phyloP scores from a whole-genome alignment of 306 rosid species.

The Cicer bijugum region DNA sequence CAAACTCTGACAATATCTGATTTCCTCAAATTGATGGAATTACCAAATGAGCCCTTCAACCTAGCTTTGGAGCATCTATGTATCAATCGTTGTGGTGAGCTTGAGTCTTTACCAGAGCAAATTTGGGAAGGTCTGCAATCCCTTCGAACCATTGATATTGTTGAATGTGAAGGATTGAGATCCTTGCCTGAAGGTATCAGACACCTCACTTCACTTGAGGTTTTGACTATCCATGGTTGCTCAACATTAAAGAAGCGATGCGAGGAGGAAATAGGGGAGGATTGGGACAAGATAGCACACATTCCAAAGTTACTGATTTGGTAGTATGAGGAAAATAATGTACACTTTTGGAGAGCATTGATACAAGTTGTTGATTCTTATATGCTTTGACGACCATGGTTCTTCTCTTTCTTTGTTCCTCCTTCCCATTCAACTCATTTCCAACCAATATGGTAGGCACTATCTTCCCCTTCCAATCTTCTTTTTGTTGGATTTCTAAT shows the following conservation, averaged over 20 bases:
- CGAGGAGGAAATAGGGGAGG: not conserved
- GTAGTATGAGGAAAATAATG: not conserved
- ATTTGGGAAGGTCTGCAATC: not conserved
- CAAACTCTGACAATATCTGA: not conserved
- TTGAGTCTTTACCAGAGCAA: conserved; percentile 1
- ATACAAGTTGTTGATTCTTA: not conserved
- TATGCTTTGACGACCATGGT: not conserved
- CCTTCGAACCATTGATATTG: not conserved
- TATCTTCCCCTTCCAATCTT: not conserved
- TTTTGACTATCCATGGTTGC: rapidly evolving
- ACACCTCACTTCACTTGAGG: not conserved
- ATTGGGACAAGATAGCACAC: conserved; percentile 22
- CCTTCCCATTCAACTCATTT: not conserved
- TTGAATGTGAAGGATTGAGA: not conserved
- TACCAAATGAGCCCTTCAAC: not conserved
- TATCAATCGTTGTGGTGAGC: not conserved
- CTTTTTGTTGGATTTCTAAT: not conserved
- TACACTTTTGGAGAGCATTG: not conserved
- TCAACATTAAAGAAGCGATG: not conserved
- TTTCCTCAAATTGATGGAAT: conserved; percentile 10
- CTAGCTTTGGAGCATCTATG: not conserved
- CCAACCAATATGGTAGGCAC: not conserved
- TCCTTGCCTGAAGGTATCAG: not conserved
- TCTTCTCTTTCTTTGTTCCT: not conserved
- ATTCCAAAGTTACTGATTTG: not conserved